These are phyloP conservation scores for Helminthosporium solani DNA, from an alignment of 2,329 filamentous ascomycete species.

Conservation along the genomic window DNA sequence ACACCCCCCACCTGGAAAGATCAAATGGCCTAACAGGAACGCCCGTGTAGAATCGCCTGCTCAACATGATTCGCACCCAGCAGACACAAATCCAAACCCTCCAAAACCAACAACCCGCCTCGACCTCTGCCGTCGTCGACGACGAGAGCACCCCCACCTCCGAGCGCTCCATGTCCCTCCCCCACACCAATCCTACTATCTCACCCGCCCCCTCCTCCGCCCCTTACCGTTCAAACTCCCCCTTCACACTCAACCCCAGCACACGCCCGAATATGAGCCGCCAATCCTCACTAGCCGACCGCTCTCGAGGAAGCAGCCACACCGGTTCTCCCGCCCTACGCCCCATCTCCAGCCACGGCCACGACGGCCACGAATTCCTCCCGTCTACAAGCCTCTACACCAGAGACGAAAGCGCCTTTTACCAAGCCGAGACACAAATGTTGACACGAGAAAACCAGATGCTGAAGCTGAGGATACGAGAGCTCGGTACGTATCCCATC, in stretches of 20 bases:
- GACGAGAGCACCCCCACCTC: slow-evolving; percentile 56
- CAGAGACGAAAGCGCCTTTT: slow-evolving; percentile 74
- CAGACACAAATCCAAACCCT: slow-evolving; percentile 69
- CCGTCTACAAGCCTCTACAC: slow-evolving; percentile 47
- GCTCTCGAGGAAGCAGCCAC: slow-evolving; percentile 42
- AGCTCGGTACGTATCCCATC: slow-evolving; percentile 62
- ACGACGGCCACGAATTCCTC: slow-evolving; percentile 61
- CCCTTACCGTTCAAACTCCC: slow-evolving; percentile 42
- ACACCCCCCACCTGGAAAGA: too few species aligned
- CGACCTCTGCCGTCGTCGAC: slow-evolving; percentile 48
- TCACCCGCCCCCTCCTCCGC: slow-evolving; percentile 55
- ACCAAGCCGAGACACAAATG: slow-evolving; percentile 79
- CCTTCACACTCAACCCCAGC: slow-evolving; percentile 21
- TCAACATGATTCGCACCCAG: slow-evolving; percentile 74
- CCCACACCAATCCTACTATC: slow-evolving; percentile 38
- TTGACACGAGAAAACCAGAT: slow-evolving; percentile 79
- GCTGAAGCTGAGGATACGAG: slow-evolving; percentile 71
- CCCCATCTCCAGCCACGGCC: slow-evolving; percentile 52
- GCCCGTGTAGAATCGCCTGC: slow-evolving; percentile 64
- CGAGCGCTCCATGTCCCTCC: slow-evolving; percentile 48
- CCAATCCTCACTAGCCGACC: slow-evolving; percentile 45
- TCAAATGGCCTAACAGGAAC: neutral
- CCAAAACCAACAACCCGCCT: slow-evolving; percentile 42
- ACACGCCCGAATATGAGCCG: slow-evolving; percentile 41
- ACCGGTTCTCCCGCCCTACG: slow-evolving; percentile 49